phyloP scores from a whole-genome alignment of 139 green algal species.

The Eudorina sp. region DNA sequence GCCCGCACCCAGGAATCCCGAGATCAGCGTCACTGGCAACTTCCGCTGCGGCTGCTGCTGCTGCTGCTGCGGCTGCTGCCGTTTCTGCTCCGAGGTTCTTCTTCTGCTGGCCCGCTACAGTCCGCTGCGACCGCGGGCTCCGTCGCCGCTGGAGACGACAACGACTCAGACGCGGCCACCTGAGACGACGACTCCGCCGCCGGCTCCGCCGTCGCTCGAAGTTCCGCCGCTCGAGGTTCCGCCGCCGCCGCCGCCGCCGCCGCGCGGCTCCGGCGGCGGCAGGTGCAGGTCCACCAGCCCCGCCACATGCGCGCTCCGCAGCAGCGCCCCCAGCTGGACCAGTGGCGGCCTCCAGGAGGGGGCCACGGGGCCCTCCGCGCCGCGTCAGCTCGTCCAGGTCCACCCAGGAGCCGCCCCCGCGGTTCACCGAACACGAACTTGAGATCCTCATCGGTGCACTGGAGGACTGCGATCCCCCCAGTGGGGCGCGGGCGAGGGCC shows the following conservation, averaged over 20 bases:
- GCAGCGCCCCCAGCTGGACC: neutral
- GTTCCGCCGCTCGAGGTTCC: no score
- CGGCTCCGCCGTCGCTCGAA: no score
- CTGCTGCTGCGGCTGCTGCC: neutral
- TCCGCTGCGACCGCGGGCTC: neutral
- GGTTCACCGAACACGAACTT: conserved; percentile 27
- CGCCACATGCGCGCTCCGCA: neutral
- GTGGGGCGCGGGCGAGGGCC: no score
- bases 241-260: no score
- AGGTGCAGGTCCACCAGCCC: conserved; percentile 26
- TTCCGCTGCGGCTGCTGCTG: neutral
- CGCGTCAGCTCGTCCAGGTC: conserved; percentile 11
- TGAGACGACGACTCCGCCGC: no score
- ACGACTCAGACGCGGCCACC: neutral
- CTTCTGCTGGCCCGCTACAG: no score
- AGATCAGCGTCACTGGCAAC: conserved; percentile 81
- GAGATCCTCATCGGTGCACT: conserved; percentile 16
- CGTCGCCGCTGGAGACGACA: no score
- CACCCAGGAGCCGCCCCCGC: neutral
- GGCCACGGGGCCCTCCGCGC: neutral
- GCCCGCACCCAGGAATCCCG: conserved; percentile 78
- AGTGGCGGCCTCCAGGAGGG: conserved; percentile 4
- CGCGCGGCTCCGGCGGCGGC: no score
- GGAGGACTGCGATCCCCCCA: conserved; percentile 21
- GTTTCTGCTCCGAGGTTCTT: no score